Conservation (phyloP, 148 eudicot genomes). For the Heliamphora exappendiculata region DNA sequence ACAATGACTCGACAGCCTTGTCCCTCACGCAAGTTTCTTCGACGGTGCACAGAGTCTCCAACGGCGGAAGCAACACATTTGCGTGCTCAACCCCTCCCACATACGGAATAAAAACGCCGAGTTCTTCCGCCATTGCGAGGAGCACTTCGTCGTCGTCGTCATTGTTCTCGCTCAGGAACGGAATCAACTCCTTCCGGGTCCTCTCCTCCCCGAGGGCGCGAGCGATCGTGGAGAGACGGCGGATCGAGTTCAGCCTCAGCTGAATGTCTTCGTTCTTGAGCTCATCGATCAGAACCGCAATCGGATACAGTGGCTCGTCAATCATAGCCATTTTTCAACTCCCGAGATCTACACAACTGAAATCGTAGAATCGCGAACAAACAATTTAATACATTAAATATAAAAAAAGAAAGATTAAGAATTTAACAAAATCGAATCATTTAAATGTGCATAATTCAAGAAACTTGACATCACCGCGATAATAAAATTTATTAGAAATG, state of each 20-base stretch:
- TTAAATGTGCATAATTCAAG: too few species aligned
- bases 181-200: constrained; percentile 83
- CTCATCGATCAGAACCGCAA: constrained; percentile 92
- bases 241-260: constrained; percentile 74
- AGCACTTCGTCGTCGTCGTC: constrained; percentile 98
- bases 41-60: constrained; percentile 88
- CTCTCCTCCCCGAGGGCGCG: constrained; percentile 97
- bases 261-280: constrained; percentile 93
- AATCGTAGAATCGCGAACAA: too few species aligned
- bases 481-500: too few species aligned
- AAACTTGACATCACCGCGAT: too few species aligned
- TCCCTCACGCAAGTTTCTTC: constrained; percentile 99
- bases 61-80: constrained; percentile 83
- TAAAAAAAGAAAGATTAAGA: too few species aligned
- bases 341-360: too few species aligned
- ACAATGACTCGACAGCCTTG: constrained; percentile 88
- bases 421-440: too few species aligned
- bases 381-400: too few species aligned
- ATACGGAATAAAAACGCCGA: constrained; percentile 93
- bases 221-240: constrained; percentile 84
- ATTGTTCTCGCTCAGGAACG: constrained; percentile 88
- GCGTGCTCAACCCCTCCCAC: constrained; percentile 93
- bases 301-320: constrained; percentile 95
- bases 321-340: constrained; percentile 47
- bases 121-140: constrained; percentile 94